Base-by-base conservation (phyloP, 2,329 filamentous ascomycete genomes). In the Fusarium newnesense region DNA sequence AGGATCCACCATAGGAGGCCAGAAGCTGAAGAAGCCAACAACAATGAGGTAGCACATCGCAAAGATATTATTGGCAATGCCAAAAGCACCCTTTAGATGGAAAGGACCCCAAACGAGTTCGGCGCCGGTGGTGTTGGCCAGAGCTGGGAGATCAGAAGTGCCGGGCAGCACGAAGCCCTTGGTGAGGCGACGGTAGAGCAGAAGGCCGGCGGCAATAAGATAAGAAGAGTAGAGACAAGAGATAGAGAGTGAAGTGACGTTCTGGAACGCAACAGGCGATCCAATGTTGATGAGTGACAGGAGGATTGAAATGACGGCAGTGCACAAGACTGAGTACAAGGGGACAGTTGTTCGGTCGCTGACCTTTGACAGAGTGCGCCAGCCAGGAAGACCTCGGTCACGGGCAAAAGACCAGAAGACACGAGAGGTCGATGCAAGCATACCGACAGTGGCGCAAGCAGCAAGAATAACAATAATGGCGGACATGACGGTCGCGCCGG, bases 11-110 rank as follows among this genome's bases (percentile, higher is more conserved):
- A 77, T 69, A 0, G 83, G 81, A 1, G 81, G 87, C 85, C 85
- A 88, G 52, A 90, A 87, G 28, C 83, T 85, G 83, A 87, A 90
- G 78, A 91, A 90, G 16, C 88, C 84, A 5, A 90, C 81, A 44
- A 90, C 85, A 2, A 86, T 64, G 76, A 87, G 84, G 74, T 89
- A 91, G 6, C 82, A 56, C 73, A 86, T 87, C 2, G 87, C 85
- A 56, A 89, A 87, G 2, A 82, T 75, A 64, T 90, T 91, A 76
- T 90, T 90, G 28, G 85, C 74, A 10, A 84, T 86, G 0, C 89
- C 88, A 3, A 87, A 75, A 1, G 82, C 75, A 8, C 87, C 87
- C 0, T 85, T 85, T 1, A 90, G 64, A 46, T 84, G 85, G 84
- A 87, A 91, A 0, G 88, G 87, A 0, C 89, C 89, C 88, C 88